Base-by-base conservation (phyloP, 2,329 filamentous ascomycete species). In the Penicillium sp. region DNA sequence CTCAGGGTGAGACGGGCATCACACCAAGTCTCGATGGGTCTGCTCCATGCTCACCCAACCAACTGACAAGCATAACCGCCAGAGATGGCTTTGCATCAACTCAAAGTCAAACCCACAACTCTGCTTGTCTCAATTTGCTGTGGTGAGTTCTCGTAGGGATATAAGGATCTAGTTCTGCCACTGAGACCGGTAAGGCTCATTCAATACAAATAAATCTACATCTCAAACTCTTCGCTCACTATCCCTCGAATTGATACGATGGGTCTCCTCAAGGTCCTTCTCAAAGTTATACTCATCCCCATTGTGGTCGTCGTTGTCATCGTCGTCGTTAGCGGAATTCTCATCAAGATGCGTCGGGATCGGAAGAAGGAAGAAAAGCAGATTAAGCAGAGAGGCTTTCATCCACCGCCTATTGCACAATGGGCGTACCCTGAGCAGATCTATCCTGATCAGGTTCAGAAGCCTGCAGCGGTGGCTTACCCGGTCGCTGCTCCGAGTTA, bases 251-350 rank as follows among this genome's bases (percentile, higher is more conserved):
- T 41, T 24, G 5, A 31, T 48, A 56, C 9, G 13, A 66, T 66
- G 63, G 62, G 62, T 10, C 54, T 65, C 37, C 3, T 63, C 14
- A 65, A 59, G 41, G n/a, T 65, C 13, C 49, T 66, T 9, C 61
- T 65, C 44, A 66, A 66, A 56, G 62, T 52, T 2, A 63, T 66
- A 33, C 19, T 66, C 35, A 60, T 66, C n/a, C 63, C 63, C 3
- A 59, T 66, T 9, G 51, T 58, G 19, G 16, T 57, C n/a, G 3
- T 66, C 33, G 5, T 60, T 22, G 54, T 62, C 16, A 45, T 65
- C 24, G 48, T 27, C 14, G 37, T 59, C 1, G 49, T 49, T 10
- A 24, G 56, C 4, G 26, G 58, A 2, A 41, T 62, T 27, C 27
- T 55, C 8, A 43, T 66, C 44, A 59, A 58, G 29, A 60, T 58